Conservation (phyloP, 2,329 filamentous ascomycete genomes). For the Fusarium duplospermum region DNA sequence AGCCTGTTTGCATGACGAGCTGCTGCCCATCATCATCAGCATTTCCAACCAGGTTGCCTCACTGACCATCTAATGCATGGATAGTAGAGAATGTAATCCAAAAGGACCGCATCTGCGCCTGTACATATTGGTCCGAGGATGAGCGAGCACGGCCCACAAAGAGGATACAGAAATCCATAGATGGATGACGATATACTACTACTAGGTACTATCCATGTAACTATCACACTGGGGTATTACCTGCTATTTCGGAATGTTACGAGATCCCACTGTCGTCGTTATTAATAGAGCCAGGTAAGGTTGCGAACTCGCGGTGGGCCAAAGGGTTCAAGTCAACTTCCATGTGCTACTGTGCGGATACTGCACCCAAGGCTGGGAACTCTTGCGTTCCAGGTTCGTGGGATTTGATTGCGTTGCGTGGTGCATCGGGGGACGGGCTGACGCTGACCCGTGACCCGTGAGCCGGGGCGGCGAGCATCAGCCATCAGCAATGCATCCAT, state of each 20-base stretch:
- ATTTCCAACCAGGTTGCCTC: background rate
- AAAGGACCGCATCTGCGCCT: background rate
- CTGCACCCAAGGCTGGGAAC: background rate
- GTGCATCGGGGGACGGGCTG: conserved; percentile 18
- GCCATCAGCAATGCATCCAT: background rate
- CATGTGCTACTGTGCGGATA: conserved; percentile 4
- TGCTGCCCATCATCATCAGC: background rate
- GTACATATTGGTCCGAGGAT: background rate
- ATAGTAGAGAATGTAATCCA: background rate
- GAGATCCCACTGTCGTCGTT: background rate
- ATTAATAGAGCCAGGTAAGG: background rate
- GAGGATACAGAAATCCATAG: background rate
- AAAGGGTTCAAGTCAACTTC: background rate
- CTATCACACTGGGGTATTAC: background rate
- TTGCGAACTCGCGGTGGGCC: background rate
- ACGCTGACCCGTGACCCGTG: background rate
- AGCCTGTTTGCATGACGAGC: background rate
- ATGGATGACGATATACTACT: background rate
- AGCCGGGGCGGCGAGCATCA: background rate
- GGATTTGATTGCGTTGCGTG: conserved; percentile 16
- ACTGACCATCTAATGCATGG: background rate
- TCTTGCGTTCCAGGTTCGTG: conserved; percentile 40
- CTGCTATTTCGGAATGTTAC: background rate
- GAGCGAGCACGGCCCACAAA: background rate
- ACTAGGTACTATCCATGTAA: background rate